These are phyloP conservation scores for Anethum foeniculum DNA, from an alignment of 140 eudicot species.

Conservation along the genomic window DNA sequence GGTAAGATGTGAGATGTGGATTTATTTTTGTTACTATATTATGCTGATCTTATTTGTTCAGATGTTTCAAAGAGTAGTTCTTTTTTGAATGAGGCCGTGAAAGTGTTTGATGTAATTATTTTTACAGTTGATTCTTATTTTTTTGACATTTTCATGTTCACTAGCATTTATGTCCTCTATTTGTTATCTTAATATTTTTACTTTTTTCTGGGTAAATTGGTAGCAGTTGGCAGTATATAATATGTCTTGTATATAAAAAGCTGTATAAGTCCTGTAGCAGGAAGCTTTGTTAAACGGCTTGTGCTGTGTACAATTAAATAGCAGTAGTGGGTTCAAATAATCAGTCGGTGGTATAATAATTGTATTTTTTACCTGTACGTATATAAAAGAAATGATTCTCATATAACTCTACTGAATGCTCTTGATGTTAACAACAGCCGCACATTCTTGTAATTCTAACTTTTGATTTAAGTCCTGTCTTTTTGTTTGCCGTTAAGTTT, in stretches of 20 bases:
- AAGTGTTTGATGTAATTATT: not conserved
- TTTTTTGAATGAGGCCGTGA: not conserved
- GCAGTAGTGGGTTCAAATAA: not conserved
- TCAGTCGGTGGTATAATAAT: not conserved
- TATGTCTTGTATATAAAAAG: not conserved
- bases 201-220: not conserved
- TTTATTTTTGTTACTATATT: not conserved
- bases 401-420: not conserved
- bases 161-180: not conserved
- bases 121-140: not conserved
- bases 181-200: not conserved
- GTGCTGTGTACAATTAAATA: not conserved
- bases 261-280: not conserved
- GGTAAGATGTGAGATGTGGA: slow-evolving; percentile 34
- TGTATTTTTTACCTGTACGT: not conserved
- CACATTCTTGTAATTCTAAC: not conserved
- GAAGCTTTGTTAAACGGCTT: not conserved
- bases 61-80: not conserved
- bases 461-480: not conserved
- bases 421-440: not conserved
- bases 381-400: not conserved
- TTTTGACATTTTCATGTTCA: not conserved
- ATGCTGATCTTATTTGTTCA: not conserved
- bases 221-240: not conserved
- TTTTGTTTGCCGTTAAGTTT: not conserved